Evolutionary conservation across 2,329 filamentous ascomycete species (phyloP), one percentile per base, ranked within the genome.

Genomic region (Alternaria viburni): DNA sequence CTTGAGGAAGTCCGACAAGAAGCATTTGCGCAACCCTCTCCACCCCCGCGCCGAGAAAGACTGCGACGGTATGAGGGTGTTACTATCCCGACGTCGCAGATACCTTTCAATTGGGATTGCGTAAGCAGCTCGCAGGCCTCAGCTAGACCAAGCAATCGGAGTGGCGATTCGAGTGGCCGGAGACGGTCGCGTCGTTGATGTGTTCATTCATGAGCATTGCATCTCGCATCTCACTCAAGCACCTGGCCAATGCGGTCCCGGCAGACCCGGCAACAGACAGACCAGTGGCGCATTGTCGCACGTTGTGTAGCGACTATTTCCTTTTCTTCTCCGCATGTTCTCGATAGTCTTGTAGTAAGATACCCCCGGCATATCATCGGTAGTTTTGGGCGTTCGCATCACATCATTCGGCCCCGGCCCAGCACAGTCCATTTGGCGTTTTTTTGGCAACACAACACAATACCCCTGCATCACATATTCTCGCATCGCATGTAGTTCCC

Each of bases 61-160:
- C 51, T 79, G 60, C 66, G 75, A 49, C 65, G 76, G 6, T 78
- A 77, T 17, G 74, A 77, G 26, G 77, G 76, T 1, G 69, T 78
- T 13, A 58, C 72, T 1, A 70, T 79, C 19, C 74, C 76, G 1
- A 72, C 76, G 1, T 70, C 69, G 11, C 67, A 71, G 13, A 75
- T 79, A 12, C 77, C 77, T 3, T 80, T 79, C 54, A 74, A 76
- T 25, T 80, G 77, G 77, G 76, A 79, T 57, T 79, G 77, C 49
- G 68, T 80, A 32, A 77, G 72, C 60, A 79, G 73, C 49, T 77
- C 75, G 32, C 75, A 78, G 54, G 74, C 74, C 23, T 77, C 74
- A 28, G 73, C 69, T 57, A 69, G 71, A 21, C 56, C 41, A 19
- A 46, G 60, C 25, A 11, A 15, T 9, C 19, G 50, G 9, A 28